These are phyloP conservation scores for Phytophthora podocarpi DNA, from an alignment of 352 stramenopile species.

Conservation along the genomic window DNA sequence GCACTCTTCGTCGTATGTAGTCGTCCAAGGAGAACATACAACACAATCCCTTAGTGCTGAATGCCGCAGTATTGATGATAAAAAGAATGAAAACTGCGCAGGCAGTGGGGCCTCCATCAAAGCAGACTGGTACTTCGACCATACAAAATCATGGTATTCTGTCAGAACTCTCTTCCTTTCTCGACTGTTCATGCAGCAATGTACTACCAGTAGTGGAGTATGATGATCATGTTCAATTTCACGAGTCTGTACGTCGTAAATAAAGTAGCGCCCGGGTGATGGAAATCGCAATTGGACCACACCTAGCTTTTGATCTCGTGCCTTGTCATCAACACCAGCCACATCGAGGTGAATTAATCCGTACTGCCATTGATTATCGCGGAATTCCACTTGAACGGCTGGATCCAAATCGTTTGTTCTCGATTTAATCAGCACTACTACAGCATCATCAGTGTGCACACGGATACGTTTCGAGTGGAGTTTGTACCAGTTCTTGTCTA, in stretches of 20 bases:
- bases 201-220: conserved; percentile 8
- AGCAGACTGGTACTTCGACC: conserved; percentile 22
- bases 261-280: conserved; percentile 20
- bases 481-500: conserved; percentile 21
- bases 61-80: conserved; percentile 23
- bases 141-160: conserved; percentile 7
- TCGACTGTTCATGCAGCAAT: conserved; percentile 18
- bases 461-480: conserved; percentile 20
- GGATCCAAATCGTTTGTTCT: conserved; percentile 9
- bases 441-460: conserved; percentile 11
- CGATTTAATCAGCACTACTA: conserved; percentile 20
- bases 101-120: background rate
- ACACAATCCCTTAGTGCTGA: conserved; percentile 9
- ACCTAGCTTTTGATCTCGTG: background rate
- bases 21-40: conserved; percentile 24
- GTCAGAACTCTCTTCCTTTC: conserved; percentile 9
- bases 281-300: conserved; percentile 18
- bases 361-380: conserved; percentile 13
- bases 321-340: background rate
- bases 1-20: conserved; percentile 2
- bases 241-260: conserved; percentile 9
- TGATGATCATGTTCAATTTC: background rate
- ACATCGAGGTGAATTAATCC: conserved; percentile 20
- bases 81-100: conserved; percentile 30
- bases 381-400: conserved; percentile 23